Percentiles rank a stretch among this genome's conserved stretches.
These are phyloP conservation scores for Rosa multiflora DNA, from an alignment of 306 rosid genomes.

Conservation along the genomic window DNA sequence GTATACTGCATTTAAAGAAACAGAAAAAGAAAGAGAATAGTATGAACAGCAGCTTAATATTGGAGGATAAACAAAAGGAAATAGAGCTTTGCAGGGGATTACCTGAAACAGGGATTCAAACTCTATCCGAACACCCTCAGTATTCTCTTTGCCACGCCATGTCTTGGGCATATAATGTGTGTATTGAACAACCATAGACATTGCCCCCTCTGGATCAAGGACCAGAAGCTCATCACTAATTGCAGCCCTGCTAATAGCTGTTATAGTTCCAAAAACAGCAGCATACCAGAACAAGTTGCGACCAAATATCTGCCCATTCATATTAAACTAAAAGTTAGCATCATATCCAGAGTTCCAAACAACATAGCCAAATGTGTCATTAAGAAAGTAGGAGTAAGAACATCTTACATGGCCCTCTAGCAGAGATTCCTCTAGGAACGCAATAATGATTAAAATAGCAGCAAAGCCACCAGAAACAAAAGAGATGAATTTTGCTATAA, in stretches of 20 bases:
- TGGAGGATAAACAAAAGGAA: background rate
- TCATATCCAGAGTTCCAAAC: background rate
- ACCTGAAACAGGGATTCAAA: conserved; percentile 96
- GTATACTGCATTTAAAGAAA: conserved; percentile 57
- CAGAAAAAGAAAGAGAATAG: conserved; percentile 12
- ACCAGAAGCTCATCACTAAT: conserved; percentile 66
- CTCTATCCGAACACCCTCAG: conserved; percentile 55
- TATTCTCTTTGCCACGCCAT: conserved; percentile 90
- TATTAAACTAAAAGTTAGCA: background rate
- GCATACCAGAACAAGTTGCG: conserved; percentile 97
- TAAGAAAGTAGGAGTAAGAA: conserved; percentile 5
- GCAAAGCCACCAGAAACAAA: conserved; percentile 94
- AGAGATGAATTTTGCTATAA: conserved; percentile 82
- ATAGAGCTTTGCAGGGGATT: background rate
- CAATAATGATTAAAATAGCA: conserved; percentile 84
- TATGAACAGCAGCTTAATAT: conserved; percentile 20
- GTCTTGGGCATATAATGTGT: conserved; percentile 96
- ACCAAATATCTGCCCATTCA: conserved; percentile 65
- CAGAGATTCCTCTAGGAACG: conserved; percentile 88
- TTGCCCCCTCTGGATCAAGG: conserved; percentile 75
- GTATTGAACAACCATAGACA: conserved; percentile 84
- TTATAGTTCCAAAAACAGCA: conserved; percentile 89
- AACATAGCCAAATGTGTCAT: conserved; percentile 1
- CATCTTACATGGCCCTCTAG: conserved; percentile 91
- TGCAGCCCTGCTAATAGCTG: conserved; percentile 81